Percentiles rank a stretch among this genome's conserved stretches.
phyloP scores from a whole-genome alignment of 2,329 filamentous ascomycete species.

The Rasamsonia emersonii region DNA sequence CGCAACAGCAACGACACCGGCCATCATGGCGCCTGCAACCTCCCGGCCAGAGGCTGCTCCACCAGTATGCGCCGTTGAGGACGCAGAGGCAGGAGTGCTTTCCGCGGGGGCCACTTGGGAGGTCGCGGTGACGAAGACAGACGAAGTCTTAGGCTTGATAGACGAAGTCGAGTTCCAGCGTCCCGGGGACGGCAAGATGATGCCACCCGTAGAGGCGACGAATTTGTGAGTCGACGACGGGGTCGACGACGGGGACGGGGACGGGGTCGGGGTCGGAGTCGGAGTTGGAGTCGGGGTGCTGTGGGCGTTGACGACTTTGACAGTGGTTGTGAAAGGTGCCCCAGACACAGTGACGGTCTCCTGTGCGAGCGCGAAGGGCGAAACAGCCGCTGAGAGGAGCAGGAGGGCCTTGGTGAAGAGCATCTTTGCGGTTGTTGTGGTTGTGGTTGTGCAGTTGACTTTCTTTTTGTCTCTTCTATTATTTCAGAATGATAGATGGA shows the following conservation, averaged over 20 bases:
- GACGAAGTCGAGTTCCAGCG: slow-evolving; percentile 8
- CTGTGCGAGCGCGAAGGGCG: slow-evolving; percentile 10
- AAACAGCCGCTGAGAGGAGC: slow-evolving; percentile 18
- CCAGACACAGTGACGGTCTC: slow-evolving; percentile 18
- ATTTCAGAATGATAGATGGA: background rate
- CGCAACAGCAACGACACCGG: slow-evolving; percentile 23
- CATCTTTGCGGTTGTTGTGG: slow-evolving; percentile 15
- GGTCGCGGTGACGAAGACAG: slow-evolving; percentile 5
- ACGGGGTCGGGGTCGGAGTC: slow-evolving; percentile 9
- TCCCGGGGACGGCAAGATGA: slow-evolving; percentile 9
- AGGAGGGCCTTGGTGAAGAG: slow-evolving; percentile 26
- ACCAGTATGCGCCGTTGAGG: slow-evolving; percentile 11
- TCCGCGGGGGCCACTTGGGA: slow-evolving; percentile 1
- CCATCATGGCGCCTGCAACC: slow-evolving; percentile 19
- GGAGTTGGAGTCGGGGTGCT: slow-evolving; percentile 7
- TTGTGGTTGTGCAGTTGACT: background rate
- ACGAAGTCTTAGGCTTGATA: slow-evolving; percentile 4
- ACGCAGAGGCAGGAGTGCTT: slow-evolving; percentile 7
- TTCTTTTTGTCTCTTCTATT: background rate
- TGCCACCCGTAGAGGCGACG: slow-evolving; percentile 1
- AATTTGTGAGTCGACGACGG: slow-evolving; percentile 3
- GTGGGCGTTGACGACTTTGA: slow-evolving; percentile 15
- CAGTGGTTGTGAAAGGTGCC: slow-evolving; percentile 18
- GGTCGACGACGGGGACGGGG: slow-evolving; percentile 6
- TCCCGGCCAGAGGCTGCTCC: slow-evolving; percentile 16